phyloP scores from a whole-genome alignment of 1,139 yeast species.

The Kodamaea suecica region DNA sequence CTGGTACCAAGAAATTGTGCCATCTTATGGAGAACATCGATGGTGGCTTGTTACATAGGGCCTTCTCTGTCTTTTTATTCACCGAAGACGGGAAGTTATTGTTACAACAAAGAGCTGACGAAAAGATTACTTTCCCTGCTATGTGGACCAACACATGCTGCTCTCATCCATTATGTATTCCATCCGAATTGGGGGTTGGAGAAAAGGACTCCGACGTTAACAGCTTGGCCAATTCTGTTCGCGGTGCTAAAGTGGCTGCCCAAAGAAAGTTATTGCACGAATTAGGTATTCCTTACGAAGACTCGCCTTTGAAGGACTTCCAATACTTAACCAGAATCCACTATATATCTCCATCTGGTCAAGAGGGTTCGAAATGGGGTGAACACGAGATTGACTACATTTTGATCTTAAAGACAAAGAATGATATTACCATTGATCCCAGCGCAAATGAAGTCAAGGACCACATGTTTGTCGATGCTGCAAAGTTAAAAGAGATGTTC shows the following conservation, averaged over 20 bases:
- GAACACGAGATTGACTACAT: conserved; percentile 98
- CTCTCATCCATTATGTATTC: conserved; percentile 89
- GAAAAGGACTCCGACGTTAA: conserved; percentile 29
- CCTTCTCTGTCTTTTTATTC: conserved; percentile 90
- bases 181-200: conserved; percentile 66
- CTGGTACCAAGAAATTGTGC: conserved; percentile 90
- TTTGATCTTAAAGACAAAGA: conserved; percentile 66
- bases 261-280: conserved; percentile 90
- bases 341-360: conserved; percentile 78
- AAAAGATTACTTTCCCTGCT: conserved; percentile 91
- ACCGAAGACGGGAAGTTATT: conserved; percentile 72
- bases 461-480: conserved; percentile 65
- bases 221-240: conserved; percentile 48
- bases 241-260: conserved; percentile 86
- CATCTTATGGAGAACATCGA: conserved; percentile 88
- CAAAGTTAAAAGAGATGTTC: conserved; percentile 74
- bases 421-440: conserved; percentile 47
- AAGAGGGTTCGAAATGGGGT: conserved; percentile 80
- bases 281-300: conserved; percentile 69
- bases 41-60: conserved; percentile 85
- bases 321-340: conserved; percentile 90
- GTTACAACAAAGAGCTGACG: conserved; percentile 92
- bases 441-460: conserved; percentile 86
- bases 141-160: conserved; percentile 99
- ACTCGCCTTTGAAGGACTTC: conserved; percentile 67